Conservation (phyloP, 2,329 filamentous ascomycete species). For the Sordariomycetes sp. region DNA sequence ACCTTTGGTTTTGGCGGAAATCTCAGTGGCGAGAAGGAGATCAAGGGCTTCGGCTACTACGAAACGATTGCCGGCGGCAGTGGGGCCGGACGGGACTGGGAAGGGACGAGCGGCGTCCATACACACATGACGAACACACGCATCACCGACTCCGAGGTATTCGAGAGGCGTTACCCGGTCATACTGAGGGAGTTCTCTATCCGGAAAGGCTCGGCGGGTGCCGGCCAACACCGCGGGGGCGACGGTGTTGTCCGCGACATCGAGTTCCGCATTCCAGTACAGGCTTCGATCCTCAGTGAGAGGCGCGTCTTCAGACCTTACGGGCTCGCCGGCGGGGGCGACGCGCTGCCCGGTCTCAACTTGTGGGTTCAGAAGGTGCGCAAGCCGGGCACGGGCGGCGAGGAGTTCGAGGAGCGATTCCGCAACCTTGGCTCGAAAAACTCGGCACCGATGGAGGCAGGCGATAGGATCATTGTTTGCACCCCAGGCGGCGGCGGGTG, state of each 20-base stretch:
- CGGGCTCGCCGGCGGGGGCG: slow-evolving; percentile 70
- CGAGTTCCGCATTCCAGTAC: slow-evolving; percentile 64
- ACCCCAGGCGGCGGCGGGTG: slow-evolving; percentile 74
- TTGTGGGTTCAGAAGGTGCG: slow-evolving; percentile 70
- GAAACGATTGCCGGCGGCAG: slow-evolving; percentile 55
- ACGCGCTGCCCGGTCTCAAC: slow-evolving; percentile 69
- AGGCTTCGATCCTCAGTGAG: slow-evolving; percentile 67
- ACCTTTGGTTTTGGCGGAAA: slow-evolving; percentile 61
- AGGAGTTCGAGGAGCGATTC: slow-evolving; percentile 28
- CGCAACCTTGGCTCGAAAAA: slow-evolving; percentile 74
- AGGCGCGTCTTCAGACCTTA: slow-evolving; percentile 57
- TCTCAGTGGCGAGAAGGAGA: slow-evolving; percentile 18
- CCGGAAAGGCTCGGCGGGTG: slow-evolving; percentile 47
- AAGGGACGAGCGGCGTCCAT: slow-evolving; percentile 28
- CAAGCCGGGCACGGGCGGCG: slow-evolving; percentile 27
- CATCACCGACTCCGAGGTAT: slow-evolving; percentile 43
- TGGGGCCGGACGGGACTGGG: slow-evolving; percentile 49
- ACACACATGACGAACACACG: slow-evolving; percentile 64
- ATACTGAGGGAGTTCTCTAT: slow-evolving; percentile 58
- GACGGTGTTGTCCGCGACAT: slow-evolving; percentile 68
- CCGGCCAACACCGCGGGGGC: slow-evolving; percentile 43
- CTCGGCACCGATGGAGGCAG: slow-evolving; percentile 60
- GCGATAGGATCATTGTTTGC: slow-evolving; percentile 64
- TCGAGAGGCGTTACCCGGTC: slow-evolving; percentile 50
- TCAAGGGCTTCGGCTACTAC: slow-evolving; percentile 30